phyloP scores from a whole-genome alignment of 306 rosid genomes.

The Neltuma alba region DNA sequence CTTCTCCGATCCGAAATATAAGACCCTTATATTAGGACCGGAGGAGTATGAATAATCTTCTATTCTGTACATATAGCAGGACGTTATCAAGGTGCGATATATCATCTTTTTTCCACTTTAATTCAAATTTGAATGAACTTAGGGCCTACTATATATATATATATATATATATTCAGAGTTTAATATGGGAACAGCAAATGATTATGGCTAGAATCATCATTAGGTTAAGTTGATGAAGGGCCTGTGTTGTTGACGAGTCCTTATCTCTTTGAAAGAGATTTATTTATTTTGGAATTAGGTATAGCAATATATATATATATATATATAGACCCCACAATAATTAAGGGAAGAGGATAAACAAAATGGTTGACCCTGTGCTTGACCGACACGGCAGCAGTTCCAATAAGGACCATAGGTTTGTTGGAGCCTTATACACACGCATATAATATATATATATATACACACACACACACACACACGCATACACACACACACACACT shows the following conservation, averaged over 20 bases:
- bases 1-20: too few species aligned
- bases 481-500: too few species aligned
- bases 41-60: too few species aligned
- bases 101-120: not conserved
- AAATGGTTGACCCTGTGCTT: not conserved
- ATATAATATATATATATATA: too few species aligned
- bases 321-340: not conserved
- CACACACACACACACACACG: too few species aligned
- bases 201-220: not conserved
- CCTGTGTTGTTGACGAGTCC: not conserved
- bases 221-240: not conserved
- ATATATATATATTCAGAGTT: not conserved
- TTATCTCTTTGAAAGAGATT: not conserved
- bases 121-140: not conserved
- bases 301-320: too few species aligned
- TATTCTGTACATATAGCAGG: not conserved
- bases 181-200: not conserved
- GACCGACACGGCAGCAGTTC: not conserved
- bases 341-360: not conserved
- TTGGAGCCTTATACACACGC: not conserved
- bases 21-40: too few species aligned
- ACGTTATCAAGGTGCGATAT: not conserved
- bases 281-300: not conserved
- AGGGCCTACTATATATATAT: too few species aligned
- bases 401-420: not conserved